Evolutionary conservation across 2,329 filamentous ascomycete species (phyloP), one percentile per base, ranked within the genome.

Genomic region (Hymenotorrendiella dingleyae): DNA sequence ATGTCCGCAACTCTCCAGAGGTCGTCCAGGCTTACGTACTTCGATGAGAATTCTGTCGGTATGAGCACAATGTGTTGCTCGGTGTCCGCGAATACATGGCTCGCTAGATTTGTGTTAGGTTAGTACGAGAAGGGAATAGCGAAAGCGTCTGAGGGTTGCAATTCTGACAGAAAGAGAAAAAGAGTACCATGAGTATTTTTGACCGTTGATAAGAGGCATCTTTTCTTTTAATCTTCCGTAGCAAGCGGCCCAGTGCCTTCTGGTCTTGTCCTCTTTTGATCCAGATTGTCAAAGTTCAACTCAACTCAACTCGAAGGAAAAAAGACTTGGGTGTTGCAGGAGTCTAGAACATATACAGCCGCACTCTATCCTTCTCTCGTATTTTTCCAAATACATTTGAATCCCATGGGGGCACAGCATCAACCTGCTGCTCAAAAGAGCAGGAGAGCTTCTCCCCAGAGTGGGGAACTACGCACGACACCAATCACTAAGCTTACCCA

Each of bases 141-240:
- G 19, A 8, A 16, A n/a, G n/a, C n/a, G n/a, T n/a, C n/a, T n/a
- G n/a, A n/a, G n/a, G n/a, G n/a, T n/a, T n/a, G n/a, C n/a, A n/a
- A n/a, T n/a, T n/a, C n/a, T n/a, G n/a, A n/a, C n/a, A n/a, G n/a
- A n/a, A n/a, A n/a, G n/a, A n/a, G n/a, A n/a, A n/a, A n/a, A n/a
- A n/a, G 34, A n/a, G 34, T 53, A 58, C 56, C 56, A 59, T 9
- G 54, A 54, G 40, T 56, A 59, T 46, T 59, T 59, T 42, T 34
- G 48, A 5, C 54, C 54, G 19, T 56, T 52, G 11, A 59, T 54
- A 11, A 57, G 35, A n/a, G 57, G 55, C 57, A 59, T 59, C 6
- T n/a, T 47, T 16, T 9, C 12, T 6, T 2, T 20, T 36, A 22
- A 22, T 14, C 4, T 27, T 16, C 6, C 22, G 17, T 27, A 23